Conservation (phyloP, 108 stramenopile species). For the Fistulifera pelliculosa region DNA sequence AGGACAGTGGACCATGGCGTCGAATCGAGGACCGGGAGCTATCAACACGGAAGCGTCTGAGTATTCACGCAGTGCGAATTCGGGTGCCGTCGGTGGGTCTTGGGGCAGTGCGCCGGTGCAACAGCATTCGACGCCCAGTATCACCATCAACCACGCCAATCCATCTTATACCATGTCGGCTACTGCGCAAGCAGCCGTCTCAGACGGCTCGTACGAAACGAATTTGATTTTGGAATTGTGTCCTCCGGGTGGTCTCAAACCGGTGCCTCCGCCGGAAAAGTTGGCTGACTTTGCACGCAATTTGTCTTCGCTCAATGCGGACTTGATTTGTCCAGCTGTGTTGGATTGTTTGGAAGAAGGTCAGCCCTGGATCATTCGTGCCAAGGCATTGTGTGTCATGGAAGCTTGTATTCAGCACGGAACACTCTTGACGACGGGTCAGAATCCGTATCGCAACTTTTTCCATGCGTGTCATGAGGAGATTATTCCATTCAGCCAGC, state of each 20-base stretch:
- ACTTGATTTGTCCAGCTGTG: conserved; percentile 78
- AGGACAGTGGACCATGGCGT: conserved; percentile 87
- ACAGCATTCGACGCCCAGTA: conserved; percentile 9
- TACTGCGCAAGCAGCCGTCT: conserved; percentile 22
- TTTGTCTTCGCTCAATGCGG: conserved; percentile 70
- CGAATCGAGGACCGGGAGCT: conserved; percentile 75
- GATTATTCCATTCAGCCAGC: conserved; percentile 59
- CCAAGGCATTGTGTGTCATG: conserved; percentile 84
- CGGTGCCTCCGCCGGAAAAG: conserved; percentile 86
- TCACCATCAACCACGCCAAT: background rate
- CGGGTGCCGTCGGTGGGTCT: conserved; percentile 51
- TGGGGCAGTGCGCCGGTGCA: conserved; percentile 33
- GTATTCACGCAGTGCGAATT: background rate
- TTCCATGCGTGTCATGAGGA: conserved; percentile 72
- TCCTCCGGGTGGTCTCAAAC: conserved; percentile 89
- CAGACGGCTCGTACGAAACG: conserved; percentile 83
- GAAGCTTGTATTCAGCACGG: conserved; percentile 50
- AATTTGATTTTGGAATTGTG: conserved; percentile 86
- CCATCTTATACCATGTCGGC: background rate
- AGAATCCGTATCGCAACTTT: conserved; percentile 69
- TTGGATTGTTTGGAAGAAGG: conserved; percentile 83
- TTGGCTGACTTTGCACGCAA: conserved; percentile 62
- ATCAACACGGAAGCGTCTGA: conserved; percentile 9
- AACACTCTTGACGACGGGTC: conserved; percentile 19
- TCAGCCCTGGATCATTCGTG: conserved; percentile 84